Percentiles rank a stretch among this genome's conserved stretches.
phyloP scores from a whole-genome alignment of 306 rosid genomes.

The Prosopis cineraria region DNA sequence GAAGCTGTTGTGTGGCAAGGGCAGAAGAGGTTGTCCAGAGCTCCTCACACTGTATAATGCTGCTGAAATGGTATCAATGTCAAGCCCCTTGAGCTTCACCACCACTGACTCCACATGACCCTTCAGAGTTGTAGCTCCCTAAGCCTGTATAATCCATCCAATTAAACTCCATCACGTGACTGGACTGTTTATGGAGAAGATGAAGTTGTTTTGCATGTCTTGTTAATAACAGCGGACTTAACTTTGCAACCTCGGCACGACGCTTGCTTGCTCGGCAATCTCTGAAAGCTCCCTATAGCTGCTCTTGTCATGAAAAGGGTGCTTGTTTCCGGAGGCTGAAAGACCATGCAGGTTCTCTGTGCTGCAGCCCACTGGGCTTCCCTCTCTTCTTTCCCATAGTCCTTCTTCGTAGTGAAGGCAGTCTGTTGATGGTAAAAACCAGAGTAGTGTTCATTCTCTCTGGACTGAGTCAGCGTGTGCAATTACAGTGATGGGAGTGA shows the following conservation, averaged over 20 bases:
- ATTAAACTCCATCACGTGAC: conserved; percentile 11
- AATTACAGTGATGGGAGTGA: background rate
- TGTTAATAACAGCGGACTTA: conserved; percentile 27
- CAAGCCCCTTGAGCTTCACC: conserved; percentile 98
- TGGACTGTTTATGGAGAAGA: background rate
- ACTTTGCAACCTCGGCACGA: conserved; percentile 99
- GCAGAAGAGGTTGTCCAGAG: conserved; percentile 4
- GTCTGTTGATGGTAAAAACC: conserved; percentile 58
- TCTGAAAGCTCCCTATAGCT: conserved; percentile 92
- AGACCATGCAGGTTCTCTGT: conserved; percentile 94
- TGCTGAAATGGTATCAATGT: conserved; percentile 90
- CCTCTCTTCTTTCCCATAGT: conserved; percentile 98
- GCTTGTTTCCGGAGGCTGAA: conserved; percentile 83
- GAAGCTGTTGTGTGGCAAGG: background rate
- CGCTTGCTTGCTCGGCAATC: conserved; percentile 98
- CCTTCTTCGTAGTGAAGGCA: conserved; percentile 98
- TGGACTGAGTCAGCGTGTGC: background rate
- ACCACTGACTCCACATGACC: conserved; percentile 98
- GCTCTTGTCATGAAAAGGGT: conserved; percentile 66
- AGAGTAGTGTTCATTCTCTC: conserved; percentile 20
- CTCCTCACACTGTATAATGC: conserved; percentile 80
- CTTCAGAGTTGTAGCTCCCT: conserved; percentile 89
- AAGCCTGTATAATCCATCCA: conserved; percentile 57
- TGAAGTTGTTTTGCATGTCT: too few relatives aligned
- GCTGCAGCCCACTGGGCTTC: conserved; percentile 99